These are phyloP conservation scores for Zopfia rhizophila DNA, from an alignment of 2,329 filamentous ascomycete species.

Conservation along the genomic window DNA sequence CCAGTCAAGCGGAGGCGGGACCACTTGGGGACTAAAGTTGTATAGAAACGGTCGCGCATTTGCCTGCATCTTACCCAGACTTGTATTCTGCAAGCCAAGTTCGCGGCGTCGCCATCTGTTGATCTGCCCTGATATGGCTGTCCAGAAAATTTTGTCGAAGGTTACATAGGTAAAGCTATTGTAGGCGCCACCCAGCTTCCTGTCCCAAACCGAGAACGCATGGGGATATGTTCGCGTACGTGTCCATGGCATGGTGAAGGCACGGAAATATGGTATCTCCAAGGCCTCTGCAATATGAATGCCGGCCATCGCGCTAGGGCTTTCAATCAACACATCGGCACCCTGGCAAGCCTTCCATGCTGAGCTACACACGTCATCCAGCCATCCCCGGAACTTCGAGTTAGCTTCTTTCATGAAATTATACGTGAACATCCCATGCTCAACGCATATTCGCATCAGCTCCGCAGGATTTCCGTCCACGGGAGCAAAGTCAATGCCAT, in stretches of 20 bases:
- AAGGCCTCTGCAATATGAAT: conserved; percentile 97
- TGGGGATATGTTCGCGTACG: conserved; percentile 95
- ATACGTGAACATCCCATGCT: conserved; percentile 96
- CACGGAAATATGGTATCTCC: conserved; percentile 92
- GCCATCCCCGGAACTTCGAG: conserved; percentile 83
- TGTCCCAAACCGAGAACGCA: conserved; percentile 90
- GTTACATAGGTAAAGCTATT: conserved; percentile 96
- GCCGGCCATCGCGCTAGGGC: conserved; percentile 94
- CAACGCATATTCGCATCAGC: conserved; percentile 94
- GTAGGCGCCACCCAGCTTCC: conserved; percentile 94
- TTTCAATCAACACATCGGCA: conserved; percentile 91
- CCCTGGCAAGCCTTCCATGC: conserved; percentile 86
- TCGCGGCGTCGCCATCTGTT: conserved; percentile 90
- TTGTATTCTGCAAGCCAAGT: conserved; percentile 82
- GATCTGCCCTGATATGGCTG: conserved; percentile 87
- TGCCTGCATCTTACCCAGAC: conserved; percentile 87
- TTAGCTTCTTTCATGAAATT: conserved; percentile 88
- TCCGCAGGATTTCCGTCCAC: conserved; percentile 93
- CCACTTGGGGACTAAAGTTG: conserved; percentile 94
- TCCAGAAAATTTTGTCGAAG: conserved; percentile 98
- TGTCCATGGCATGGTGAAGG: conserved; percentile 99
- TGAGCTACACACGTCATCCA: conserved; percentile 85
- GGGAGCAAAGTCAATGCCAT: conserved; percentile 91
- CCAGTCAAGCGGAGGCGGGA: conserved; percentile 93
- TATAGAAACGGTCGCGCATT: conserved; percentile 99